Base-by-base conservation (phyloP, 768 basidiomycete species). In the Serendipita vermifera region DNA sequence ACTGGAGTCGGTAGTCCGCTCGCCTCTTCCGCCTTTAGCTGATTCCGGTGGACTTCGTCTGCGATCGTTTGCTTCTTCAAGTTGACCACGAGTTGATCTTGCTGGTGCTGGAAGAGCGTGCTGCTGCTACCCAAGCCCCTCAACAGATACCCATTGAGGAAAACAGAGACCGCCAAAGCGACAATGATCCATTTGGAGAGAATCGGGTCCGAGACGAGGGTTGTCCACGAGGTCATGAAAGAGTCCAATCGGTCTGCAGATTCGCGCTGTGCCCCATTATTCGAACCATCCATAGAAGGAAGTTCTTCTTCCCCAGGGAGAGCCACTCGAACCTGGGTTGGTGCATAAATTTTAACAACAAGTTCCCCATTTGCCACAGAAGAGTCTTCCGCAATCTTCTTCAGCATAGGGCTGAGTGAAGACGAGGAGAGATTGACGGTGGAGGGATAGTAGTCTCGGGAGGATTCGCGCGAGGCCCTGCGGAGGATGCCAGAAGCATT, bases 131-230 rank as follows among this genome's bases (percentile, higher is more conserved):
- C 72, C 56, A 75, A 72, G 22, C 74, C 73, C 69, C 90, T 93
- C 58, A 99, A 77, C 14, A 97, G 75, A 65, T 89, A 97, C 3
- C 92, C 93, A 60, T 99, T 99, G 57, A 99, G 74, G 56, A 83
- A 78, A 57, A 97, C 85, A 58, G 84, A 87, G 58, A 94, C 77
- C 2, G 82, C 85, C 22, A 99, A 79, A 14, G 87, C 75, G 56
- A 88, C 76, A 48, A 97, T 87, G 65, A 98, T 92, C 86, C 89
- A 93, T 72, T 98, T 98, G 63, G 80, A 83, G 59, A 98, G 71
- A 53, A 97, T 79, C 1, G 94, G 94, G 65, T 99, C 94, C 33
- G 91, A 91, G 53, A 97, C 90, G 61, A 97, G 81, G 13, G 74
- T 72, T 6, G 89, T 88, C 93, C 93, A 97, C 3, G 79, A 77